These are phyloP conservation scores for Pulveroboletus sp. DNA, from an alignment of 768 basidiomycete species.

Conservation along the genomic window DNA sequence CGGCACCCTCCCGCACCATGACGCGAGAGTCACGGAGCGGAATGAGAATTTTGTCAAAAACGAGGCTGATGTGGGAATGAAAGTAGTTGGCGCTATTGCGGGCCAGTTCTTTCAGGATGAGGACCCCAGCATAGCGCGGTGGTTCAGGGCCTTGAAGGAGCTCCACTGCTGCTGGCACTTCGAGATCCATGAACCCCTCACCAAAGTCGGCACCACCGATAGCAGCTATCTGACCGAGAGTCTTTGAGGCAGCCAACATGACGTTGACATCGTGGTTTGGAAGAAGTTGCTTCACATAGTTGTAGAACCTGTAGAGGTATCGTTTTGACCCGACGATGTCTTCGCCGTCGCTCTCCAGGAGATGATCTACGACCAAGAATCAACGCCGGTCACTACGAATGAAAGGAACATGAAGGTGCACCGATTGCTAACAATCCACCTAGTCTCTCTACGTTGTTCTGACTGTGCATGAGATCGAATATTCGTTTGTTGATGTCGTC, in stretches of 20 bases:
- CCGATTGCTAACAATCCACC: constrained; percentile 89
- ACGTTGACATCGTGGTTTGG: constrained; percentile 88
- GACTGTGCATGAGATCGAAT: constrained; percentile 81
- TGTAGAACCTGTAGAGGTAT: constrained; percentile 82
- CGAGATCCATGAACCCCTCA: constrained; percentile 84
- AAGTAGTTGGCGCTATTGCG: constrained; percentile 84
- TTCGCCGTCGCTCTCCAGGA: constrained; percentile 73
- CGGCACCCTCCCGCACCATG: constrained; percentile 88
- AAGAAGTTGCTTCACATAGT: constrained; percentile 89
- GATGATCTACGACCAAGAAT: constrained; percentile 45
- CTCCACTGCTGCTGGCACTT: constrained; percentile 80
- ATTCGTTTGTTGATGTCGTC: constrained; percentile 75
- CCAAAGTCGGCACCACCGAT: constrained; percentile 81
- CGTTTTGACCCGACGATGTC: constrained; percentile 77
- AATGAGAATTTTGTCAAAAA: constrained; percentile 90
- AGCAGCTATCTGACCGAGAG: constrained; percentile 79
- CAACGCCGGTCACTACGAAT: constrained; percentile 5
- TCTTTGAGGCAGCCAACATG: constrained; percentile 93
- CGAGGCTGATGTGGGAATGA: constrained; percentile 78
- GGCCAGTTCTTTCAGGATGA: constrained; percentile 92
- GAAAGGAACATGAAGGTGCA: constrained; percentile 29
- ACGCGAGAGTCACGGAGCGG: constrained; percentile 86
- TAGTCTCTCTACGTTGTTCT: constrained; percentile 71
- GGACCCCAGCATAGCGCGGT: constrained; percentile 87
- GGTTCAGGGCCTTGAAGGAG: constrained; percentile 74